Conservation (phyloP, 1,284 basidiomycete species). For the Ustilago trichophora region DNA sequence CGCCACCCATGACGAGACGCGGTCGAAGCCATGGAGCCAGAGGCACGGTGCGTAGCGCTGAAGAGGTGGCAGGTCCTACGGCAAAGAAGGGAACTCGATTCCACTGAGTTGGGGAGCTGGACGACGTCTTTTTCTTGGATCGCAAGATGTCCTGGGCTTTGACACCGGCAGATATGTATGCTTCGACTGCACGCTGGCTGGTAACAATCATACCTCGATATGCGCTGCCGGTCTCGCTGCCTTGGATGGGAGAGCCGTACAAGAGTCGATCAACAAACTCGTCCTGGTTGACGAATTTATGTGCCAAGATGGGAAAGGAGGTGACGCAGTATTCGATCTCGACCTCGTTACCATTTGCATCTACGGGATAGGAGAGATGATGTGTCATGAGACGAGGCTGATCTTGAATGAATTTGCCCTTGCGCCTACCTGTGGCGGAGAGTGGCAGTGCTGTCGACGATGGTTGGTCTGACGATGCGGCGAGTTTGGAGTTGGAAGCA, state of each 20-base stretch:
- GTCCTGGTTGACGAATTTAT: constrained; percentile 42
- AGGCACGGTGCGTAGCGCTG: constrained; percentile 34
- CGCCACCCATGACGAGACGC: constrained; percentile 51
- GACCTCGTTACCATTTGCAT: constrained; percentile 27
- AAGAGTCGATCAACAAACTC: constrained; percentile 42
- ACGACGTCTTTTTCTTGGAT: constrained; percentile 16
- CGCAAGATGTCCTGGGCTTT: constrained; percentile 22
- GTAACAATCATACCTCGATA: constrained; percentile 61
- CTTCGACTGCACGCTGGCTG: constrained; percentile 60
- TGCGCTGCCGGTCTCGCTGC: background rate
- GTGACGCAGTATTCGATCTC: constrained; percentile 57
- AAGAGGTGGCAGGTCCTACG: constrained; percentile 60
- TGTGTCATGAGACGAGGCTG: constrained; percentile 61
- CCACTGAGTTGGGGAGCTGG: constrained; percentile 47
- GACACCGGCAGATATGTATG: constrained; percentile 52
- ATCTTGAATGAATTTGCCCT: constrained; percentile 55
- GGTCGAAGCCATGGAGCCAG: constrained; percentile 51
- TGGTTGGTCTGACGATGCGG: too few species aligned
- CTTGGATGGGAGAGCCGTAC: constrained; percentile 16
- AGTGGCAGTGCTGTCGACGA: constrained; percentile 12
- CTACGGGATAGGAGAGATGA: constrained; percentile 46
- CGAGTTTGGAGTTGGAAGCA: constrained; percentile 13
- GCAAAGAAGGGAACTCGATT: constrained; percentile 60
- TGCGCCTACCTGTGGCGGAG: constrained; percentile 39
- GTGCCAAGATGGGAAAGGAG: constrained; percentile 55